A percentile compares a stretch with the other conserved stretches of the same genome.
Evolutionary conservation across 169 alveolate species (phyloP).

Genomic region (Plasmodium cynomolgi): DNA sequence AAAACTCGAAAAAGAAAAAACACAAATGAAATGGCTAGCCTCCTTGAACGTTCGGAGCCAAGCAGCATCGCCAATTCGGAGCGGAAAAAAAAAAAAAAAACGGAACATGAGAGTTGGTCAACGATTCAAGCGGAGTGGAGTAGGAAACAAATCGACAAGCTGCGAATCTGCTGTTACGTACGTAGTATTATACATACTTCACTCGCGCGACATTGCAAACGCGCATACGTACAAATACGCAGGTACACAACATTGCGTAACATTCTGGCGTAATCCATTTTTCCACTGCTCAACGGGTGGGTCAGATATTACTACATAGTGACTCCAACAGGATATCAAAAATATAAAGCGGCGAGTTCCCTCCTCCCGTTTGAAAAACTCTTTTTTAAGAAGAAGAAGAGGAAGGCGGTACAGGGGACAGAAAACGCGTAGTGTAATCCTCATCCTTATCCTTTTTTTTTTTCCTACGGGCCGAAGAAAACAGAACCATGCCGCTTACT

Average conservation of each 20-base stretch:
- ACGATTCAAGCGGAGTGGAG: neutral
- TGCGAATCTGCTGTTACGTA: neutral
- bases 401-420: neutral
- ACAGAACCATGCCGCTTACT: conserved; percentile 60
- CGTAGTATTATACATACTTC: neutral
- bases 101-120: neutral
- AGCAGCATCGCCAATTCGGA: neutral
- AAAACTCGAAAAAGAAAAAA: neutral
- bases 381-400: neutral
- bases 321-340: neutral
- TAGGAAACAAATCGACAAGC: neutral
- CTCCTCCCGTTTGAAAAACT: neutral
- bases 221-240: too few relatives aligned
- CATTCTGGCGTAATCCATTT: neutral
- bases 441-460: too few relatives aligned
- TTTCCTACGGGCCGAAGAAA: neutral
- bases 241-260: neutral
- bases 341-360: neutral
- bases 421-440: neutral
- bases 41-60: neutral
- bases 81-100: neutral
- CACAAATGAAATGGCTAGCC: neutral
- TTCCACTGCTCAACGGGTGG: neutral
- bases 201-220: neutral
- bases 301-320: neutral